Conservation (phyloP, 495 filamentous ascomycete genomes). For the Podospora pseudocomata region DNA sequence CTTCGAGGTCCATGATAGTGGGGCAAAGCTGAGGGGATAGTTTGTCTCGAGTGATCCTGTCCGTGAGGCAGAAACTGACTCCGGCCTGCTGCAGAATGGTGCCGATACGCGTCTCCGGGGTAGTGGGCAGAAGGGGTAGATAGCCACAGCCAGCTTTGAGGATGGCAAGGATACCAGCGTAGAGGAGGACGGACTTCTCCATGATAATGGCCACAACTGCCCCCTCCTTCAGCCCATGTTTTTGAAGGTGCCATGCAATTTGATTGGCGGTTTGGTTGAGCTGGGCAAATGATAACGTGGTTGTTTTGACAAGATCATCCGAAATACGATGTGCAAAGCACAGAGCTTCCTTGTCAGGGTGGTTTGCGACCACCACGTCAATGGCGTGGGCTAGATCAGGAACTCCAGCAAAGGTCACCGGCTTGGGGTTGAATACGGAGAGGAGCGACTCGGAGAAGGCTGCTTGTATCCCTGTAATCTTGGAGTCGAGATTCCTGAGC, state of each 20-base stretch:
- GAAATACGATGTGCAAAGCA: slow-evolving; percentile 52
- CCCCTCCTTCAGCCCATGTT: slow-evolving; percentile 42
- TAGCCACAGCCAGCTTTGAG: slow-evolving; percentile 72
- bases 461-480: slow-evolving; percentile 29
- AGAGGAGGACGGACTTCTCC: slow-evolving; percentile 65
- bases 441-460: slow-evolving; percentile 41
- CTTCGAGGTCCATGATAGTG: slow-evolving; percentile 36
- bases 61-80: slow-evolving; percentile 46
- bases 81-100: slow-evolving; percentile 53
- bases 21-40: slow-evolving; percentile 28
- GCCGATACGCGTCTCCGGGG: slow-evolving; percentile 52
- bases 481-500: slow-evolving; percentile 32
- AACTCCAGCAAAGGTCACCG: slow-evolving; percentile 23
- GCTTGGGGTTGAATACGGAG: slow-evolving; percentile 44
- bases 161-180: slow-evolving; percentile 66
- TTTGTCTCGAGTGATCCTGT: slow-evolving; percentile 19
- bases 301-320: slow-evolving; percentile 25
- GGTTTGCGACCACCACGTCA: slow-evolving; percentile 46
- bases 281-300: slow-evolving; percentile 56
- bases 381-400: slow-evolving; percentile 49
- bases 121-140: slow-evolving; percentile 64
- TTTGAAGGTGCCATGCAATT: slow-evolving; percentile 56
- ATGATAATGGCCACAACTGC: slow-evolving; percentile 64
- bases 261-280: slow-evolving; percentile 60
- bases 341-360: slow-evolving; percentile 55